These are phyloP conservation scores for Debaryomyces sp. DNA, from an alignment of 1,139 yeast species.

Conservation along the genomic window DNA sequence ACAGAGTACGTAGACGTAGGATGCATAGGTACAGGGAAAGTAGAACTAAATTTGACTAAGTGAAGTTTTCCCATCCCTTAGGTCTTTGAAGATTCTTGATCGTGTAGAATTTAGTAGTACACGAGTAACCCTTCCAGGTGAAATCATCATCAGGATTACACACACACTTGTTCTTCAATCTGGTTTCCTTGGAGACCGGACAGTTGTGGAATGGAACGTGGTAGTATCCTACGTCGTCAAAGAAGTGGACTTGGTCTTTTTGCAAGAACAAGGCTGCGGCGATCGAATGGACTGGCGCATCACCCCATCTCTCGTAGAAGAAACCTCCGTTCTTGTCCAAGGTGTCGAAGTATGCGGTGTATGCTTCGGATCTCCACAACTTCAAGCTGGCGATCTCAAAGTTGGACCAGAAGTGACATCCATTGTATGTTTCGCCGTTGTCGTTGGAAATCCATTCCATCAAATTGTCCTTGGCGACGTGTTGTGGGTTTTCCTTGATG, in stretches of 20 bases:
- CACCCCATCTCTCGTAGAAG: conserved; percentile 93
- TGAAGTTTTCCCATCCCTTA: conserved; percentile 70
- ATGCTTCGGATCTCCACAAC: conserved; percentile 75
- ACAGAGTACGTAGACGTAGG: neutral
- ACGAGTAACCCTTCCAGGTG: conserved; percentile 85
- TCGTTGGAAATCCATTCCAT: conserved; percentile 75
- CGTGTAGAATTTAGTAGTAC: conserved; percentile 73
- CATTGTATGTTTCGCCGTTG: conserved; percentile 66
- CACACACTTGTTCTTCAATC: conserved; percentile 60
- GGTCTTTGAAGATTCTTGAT: conserved; percentile 68
- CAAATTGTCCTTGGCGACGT: conserved; percentile 65
- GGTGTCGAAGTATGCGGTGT: conserved; percentile 65
- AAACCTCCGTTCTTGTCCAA: conserved; percentile 84
- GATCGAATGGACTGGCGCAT: conserved; percentile 87
- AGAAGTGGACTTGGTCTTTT: conserved; percentile 69
- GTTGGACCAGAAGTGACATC: conserved; percentile 89
- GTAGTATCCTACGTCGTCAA: conserved; percentile 81
- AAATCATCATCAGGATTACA: conserved; percentile 78
- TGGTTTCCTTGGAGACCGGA: conserved; percentile 63
- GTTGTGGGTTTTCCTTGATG: conserved; percentile 64
- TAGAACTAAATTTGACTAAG: conserved; percentile 15
- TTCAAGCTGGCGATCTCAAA: conserved; percentile 78
- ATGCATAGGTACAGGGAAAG: neutral
- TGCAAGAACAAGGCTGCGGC: conserved; percentile 80
- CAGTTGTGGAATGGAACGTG: conserved; percentile 81